phyloP scores from a whole-genome alignment of 495 filamentous ascomycete genomes.

The Penicillium coffeae region DNA sequence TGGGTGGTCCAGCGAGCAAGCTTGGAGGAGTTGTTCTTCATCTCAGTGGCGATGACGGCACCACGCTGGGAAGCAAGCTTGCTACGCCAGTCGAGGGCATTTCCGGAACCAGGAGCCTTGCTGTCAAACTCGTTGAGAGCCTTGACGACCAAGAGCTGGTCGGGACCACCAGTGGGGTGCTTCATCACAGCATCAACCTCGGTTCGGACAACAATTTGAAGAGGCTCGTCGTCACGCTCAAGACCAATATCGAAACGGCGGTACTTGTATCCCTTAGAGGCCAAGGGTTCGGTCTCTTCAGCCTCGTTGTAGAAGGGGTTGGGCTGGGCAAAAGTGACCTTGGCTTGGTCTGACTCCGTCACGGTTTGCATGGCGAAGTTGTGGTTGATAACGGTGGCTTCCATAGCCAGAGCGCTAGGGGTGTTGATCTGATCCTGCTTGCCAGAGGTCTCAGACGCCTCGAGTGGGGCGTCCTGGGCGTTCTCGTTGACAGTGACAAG shows the following conservation, averaged over 20 bases:
- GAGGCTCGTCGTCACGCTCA: conserved; percentile 83
- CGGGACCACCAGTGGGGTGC: conserved; percentile 81
- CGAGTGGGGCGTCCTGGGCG: conserved; percentile 90
- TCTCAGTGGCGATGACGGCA: conserved; percentile 94
- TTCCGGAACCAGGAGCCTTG: conserved; percentile 92
- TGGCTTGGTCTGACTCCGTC: conserved; percentile 68
- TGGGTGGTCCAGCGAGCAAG: conserved; percentile 95
- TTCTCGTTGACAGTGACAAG: conserved; percentile 99
- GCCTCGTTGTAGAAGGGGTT: conserved; percentile 97
- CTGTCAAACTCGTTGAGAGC: conserved; percentile 98
- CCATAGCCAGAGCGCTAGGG: conserved; percentile 82
- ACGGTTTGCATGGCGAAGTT: conserved; percentile 96
- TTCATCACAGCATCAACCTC: conserved; percentile 94
- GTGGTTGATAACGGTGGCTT: conserved; percentile 99
- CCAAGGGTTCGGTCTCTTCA: conserved; percentile 88
- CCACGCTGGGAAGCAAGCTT: conserved; percentile 91
- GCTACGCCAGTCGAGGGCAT: conserved; percentile 90
- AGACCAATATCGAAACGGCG: conserved; percentile 91
- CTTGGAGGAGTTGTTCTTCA: conserved; percentile 99
- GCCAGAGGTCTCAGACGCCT: conserved; percentile 69
- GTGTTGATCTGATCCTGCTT: conserved; percentile 95
- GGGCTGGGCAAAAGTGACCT: conserved; percentile 76
- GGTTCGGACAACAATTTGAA: conserved; percentile 90
- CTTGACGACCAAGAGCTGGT: conserved; percentile 88
- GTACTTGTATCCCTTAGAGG: conserved; percentile 97